Evolutionary conservation across 805 yeast genomes (phyloP), one percentile per base, ranked within the genome.

Genomic region (Lachancea quebecensis): DNA sequence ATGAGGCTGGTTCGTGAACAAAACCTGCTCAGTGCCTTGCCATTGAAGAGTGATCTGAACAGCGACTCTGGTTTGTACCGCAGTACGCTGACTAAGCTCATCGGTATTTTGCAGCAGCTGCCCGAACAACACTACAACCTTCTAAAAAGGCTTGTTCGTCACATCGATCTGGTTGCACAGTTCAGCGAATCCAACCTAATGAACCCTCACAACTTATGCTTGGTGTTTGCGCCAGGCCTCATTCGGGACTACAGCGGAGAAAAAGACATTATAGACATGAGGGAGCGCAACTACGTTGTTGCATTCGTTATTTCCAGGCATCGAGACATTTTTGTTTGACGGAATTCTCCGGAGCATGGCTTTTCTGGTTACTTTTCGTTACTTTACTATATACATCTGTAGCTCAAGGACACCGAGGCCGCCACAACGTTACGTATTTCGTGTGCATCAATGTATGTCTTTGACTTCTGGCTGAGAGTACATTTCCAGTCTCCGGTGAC

Each of bases 161-260:
- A 93, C 69, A 69, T 93, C 52, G 65, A 71, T 38, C 65, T 69
- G 45, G 82, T 93, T 29, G 77, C 79, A 34, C 62, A 68, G 25
- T 70, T 73, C 59, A 71, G 78, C 38, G 64, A 63, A 10, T 59
- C 65, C 37, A 93, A 90, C 60, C 74, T 90, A 62, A 93, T 93
- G 99, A 85, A 77, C 35, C 70, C 76, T 54, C 81, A 81, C 63
- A 89, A 93, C 57, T 66, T 93, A 43, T 82, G 96, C 0, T 87
- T 93, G 37, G 96, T 91, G 7, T 93, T 93, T 71, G 95, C 96
- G 1, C 98, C 99, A 3, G 88, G 96, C 7, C 67, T 93, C 37
- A 82, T 89, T 0, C 74, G 95, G 39, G 95, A 88, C 56, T 68
- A 73, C 48, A 74, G 79, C 35, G 90, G 95, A 7, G 88, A 84